Conservation (phyloP, 2,329 filamentous ascomycete genomes). For the Ascochyta lentis region DNA sequence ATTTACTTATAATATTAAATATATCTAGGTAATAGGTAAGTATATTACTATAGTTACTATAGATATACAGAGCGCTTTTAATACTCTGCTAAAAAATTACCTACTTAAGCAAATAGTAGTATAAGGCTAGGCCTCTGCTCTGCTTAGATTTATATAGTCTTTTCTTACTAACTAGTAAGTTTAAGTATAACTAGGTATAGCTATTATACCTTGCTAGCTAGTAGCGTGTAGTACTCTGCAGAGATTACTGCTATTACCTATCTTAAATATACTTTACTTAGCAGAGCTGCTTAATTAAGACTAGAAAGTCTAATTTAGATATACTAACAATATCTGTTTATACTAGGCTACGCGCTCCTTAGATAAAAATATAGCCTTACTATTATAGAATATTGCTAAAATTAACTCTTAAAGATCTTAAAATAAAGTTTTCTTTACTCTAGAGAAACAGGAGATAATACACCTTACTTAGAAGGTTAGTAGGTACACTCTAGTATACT, state of each 20-base stretch:
- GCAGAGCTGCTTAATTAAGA: slow-evolving; percentile 1
- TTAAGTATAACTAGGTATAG: neutral
- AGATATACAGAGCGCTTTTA: slow-evolving; percentile 12
- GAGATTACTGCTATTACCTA: slow-evolving; percentile 1
- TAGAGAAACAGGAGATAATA: too few relatives aligned
- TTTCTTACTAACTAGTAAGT: neutral
- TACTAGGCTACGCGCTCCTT: too few relatives aligned
- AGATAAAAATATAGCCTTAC: too few relatives aligned
- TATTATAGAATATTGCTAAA: too few relatives aligned
- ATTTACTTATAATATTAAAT: slow-evolving; percentile 4
- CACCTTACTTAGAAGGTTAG: too few relatives aligned
- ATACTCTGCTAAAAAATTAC: slow-evolving; percentile 13
- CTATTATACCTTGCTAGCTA: neutral
- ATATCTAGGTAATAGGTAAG: neutral
- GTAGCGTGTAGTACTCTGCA: slow-evolving; percentile 6
- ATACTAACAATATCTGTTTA: neutral
- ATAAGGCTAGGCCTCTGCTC: neutral
- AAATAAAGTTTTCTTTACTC: too few relatives aligned
- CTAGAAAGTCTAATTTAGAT: neutral
- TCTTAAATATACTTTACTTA: slow-evolving; percentile 11
- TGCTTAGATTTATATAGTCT: neutral
- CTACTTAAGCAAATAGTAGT: slow-evolving; percentile 4
- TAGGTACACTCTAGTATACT: too few relatives aligned
- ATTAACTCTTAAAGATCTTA: too few relatives aligned
- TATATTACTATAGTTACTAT: slow-evolving; percentile 9